These are phyloP conservation scores for Suillus placidus DNA, from an alignment of 768 basidiomycete species.

Conservation along the genomic window DNA sequence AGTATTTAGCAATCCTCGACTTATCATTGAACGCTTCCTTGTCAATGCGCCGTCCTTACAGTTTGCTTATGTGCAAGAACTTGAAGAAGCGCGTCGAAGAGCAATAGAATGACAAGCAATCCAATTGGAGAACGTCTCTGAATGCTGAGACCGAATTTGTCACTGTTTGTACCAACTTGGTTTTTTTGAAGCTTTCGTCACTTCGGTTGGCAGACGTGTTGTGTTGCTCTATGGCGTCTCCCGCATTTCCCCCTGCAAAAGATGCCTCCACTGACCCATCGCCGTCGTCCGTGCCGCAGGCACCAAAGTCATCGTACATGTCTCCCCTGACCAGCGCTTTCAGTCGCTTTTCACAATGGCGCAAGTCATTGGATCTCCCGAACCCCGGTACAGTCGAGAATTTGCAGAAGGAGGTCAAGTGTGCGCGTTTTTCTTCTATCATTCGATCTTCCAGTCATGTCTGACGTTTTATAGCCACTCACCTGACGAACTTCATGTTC, in stretches of 20 bases:
- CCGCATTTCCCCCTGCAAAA: constrained; percentile 43
- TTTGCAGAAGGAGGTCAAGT: constrained; percentile 89
- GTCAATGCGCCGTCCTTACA: background rate
- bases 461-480: constrained; percentile 62
- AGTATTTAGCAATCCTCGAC: background rate
- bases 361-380: constrained; percentile 76
- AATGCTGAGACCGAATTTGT: constrained; percentile 16
- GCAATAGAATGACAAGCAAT: background rate
- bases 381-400: constrained; percentile 95
- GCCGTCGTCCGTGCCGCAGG: constrained; percentile 35
- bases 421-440: constrained; percentile 45
- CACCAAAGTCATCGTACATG: constrained; percentile 42
- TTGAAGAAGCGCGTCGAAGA: background rate
- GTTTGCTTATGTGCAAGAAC: background rate
- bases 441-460: constrained; percentile 5
- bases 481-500: constrained; percentile 92
- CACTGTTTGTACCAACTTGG: constrained; percentile 31
- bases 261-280: constrained; percentile 42
- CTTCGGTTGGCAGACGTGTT: constrained; percentile 26
- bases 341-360: constrained; percentile 79
- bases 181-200: constrained; percentile 38
- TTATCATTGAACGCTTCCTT: background rate
- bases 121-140: background rate
- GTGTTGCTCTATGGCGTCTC: constrained; percentile 46
- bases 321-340: constrained; percentile 66